Base-by-base conservation (phyloP, 495 filamentous ascomycete genomes). In the Aspergillus homomorphus region DNA sequence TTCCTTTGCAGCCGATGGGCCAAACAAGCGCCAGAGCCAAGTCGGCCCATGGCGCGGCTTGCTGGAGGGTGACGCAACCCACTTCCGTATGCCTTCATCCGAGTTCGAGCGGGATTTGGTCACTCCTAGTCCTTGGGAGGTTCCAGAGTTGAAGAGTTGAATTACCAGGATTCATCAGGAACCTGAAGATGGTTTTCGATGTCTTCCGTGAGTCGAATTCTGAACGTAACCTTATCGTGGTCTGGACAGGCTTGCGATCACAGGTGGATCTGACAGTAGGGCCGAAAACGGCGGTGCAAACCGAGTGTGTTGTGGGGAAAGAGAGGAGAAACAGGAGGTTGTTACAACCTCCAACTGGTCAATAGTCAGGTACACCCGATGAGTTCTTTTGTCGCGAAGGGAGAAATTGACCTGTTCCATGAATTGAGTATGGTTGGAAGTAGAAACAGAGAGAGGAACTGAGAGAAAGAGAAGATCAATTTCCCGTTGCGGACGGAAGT, bases 41-140 rank as follows among this genome's bases (percentile, higher is more conserved):
- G 59, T 51, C 51, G 20, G 48, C 1, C 45, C 8, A 57, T 61
- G 59, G 57, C 59, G 59, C 59, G 59, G 59, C 59, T 53, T 33
- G 28, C 19, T 22, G 23, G 54, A 38, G 26, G 15, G 43, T 46
- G 18, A 20, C 42, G 53, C 48, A 51, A 51, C 48, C 15, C 16
- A 23, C 23, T 3, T 38, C 33, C 33, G 33, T 7, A 38, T 38
- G 33, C 33, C 33, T 38, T 38, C 33, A 5, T 10, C 33, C 33
- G 15, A 2, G 33, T 38, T 38, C 33, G 12, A 38, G 2, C 12
- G 5, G 33, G 33, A 12, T 14, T 12, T 28, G 3, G 26, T 28
- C 26, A 28, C 26, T 28, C 26, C 26, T 9, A n/a, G 26, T 28
- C 3, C 9, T 9, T 28, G 4, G 9, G 26, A 28, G 4, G 26